Evolutionary conservation across 1,284 basidiomycete genomes (phyloP), one percentile per base, ranked within the genome.

Genomic region (Sanguinoderma infundibulare): DNA sequence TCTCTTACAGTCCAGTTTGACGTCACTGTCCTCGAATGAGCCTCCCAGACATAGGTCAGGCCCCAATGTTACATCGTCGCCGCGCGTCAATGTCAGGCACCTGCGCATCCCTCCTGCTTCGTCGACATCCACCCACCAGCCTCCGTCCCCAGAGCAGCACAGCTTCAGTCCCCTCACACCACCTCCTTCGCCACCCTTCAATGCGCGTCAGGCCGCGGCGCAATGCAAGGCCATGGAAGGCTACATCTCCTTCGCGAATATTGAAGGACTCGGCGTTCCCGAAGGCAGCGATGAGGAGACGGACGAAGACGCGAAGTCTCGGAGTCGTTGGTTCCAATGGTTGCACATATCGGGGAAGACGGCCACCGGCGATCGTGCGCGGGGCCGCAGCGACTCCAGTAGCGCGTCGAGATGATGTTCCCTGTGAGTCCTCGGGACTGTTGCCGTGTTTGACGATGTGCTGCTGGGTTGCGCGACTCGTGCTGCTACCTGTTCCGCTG

Each of bases 251-350:
- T 91, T 91, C 65, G 80, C 86, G 34, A 83, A 78, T 58, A 81
- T 91, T 10, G 87, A 89, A 73, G 89, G 89, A n/a, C 77, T 91
- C 28, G 89, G 89, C 0, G 78, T 77, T 17, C 89, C 88, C 3
- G 83, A 84, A 0, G 85, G 79, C 52, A 61, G 69, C 44, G 75
- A 75, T 24, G 72, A 72, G 6, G 69, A 66, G 46, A 69, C 72
- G 9, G 74, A 70, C 1, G 73, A 73, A 51, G 69, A 69, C 26
- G 67, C 56, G 1, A 67, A 67, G 49, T 65, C 60, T 1, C 34
- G 63, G n/a, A 64, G 67, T 20, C 61, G 66, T 39, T 70, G 67
- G 67, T 69, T 68, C 67, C 63, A 68, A 32, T 70, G 69, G 69
- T 61, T 70, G 39, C 63, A 61, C 39, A 56, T 58, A 32, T 55